Conservation (phyloP, 768 basidiomycete species). For the Boletus eberwhitei region DNA sequence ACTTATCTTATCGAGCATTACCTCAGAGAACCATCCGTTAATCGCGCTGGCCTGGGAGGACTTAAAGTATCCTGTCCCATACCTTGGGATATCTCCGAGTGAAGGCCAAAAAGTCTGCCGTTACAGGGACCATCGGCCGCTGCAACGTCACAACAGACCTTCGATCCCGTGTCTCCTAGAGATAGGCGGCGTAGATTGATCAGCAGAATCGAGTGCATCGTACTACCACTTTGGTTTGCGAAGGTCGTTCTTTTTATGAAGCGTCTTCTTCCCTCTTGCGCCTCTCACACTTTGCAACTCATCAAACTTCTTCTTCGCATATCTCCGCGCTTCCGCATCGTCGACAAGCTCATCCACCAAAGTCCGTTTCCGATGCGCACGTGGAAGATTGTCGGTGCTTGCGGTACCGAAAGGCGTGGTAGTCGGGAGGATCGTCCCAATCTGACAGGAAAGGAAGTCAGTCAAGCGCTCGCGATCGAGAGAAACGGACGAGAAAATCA, state of each 20-base stretch:
- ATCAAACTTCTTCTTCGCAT: constrained; percentile 90
- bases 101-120: background rate
- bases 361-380: constrained; percentile 70
- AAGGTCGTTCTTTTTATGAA: constrained; percentile 59
- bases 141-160: background rate
- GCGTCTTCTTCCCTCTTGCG: constrained; percentile 66
- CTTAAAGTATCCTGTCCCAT: background rate
- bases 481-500: background rate
- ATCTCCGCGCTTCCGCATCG: constrained; percentile 80
- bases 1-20: background rate
- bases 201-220: constrained; percentile 1
- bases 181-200: constrained; percentile 8
- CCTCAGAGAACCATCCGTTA: constrained; percentile 7
- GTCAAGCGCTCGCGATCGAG: background rate
- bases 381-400: constrained; percentile 67
- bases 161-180: background rate
- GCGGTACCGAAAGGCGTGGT: constrained; percentile 69
- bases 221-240: constrained; percentile 69
- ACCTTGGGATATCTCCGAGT: background rate
- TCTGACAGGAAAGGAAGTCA: constrained; percentile 39
- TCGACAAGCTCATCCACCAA: constrained; percentile 87
- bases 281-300: constrained; percentile 68
- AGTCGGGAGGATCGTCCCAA: constrained; percentile 74
- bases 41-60: background rate
- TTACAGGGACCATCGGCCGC: background rate